Evolutionary conservation across 306 rosid species (phyloP), one percentile per base, ranked within the genome.

Genomic region (Nissolia schottii): DNA sequence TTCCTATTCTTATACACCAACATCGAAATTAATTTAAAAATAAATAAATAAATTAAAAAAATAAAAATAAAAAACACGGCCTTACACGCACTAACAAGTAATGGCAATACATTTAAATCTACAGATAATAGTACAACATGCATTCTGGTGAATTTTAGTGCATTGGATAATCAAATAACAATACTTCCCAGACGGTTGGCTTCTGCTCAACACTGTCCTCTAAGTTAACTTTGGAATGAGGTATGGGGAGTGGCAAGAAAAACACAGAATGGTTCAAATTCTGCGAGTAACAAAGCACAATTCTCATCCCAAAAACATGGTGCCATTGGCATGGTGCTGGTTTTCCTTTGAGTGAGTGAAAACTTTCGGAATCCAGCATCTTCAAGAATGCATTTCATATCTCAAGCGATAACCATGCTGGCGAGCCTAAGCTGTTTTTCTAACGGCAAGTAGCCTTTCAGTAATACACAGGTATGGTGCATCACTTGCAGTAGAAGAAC

Each of bases 361-460:
- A 1, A 16, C 11, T 71, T 22, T 64, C 12, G 28, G 38, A 28
- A 59, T 57, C 51, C 53, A 49, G 45, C 15, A 51, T 31, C 50
- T 71, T 70, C 18, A 24, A 22, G 58, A 43, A 7, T 38, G 59
- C 13, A 29, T 67, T 58, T 59, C 11, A 23, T 53, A 61, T 49
- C 67, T 85, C 74, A 78, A 76, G 63, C 19, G 62, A 84, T 37
- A 14, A 80, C 77, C 91, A 91, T 89, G 77, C 68, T 85, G 43
- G 91, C 87, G 28, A 94, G 92, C 82, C 74, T 82, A 29, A 91
- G 87, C 84, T 94, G 95, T 80, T 87, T 89, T 80, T 89, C 95
- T 9, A 87, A 77, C 65, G 98, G 89, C 90, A 94, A 85, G 77
- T 79, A 66, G 63, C 84, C 86, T 80, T 83, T 91, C 38, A 89